Conservation (phyloP, 192 early-diverging fungal genomes). For the Rhizoclosmatium sp. region DNA sequence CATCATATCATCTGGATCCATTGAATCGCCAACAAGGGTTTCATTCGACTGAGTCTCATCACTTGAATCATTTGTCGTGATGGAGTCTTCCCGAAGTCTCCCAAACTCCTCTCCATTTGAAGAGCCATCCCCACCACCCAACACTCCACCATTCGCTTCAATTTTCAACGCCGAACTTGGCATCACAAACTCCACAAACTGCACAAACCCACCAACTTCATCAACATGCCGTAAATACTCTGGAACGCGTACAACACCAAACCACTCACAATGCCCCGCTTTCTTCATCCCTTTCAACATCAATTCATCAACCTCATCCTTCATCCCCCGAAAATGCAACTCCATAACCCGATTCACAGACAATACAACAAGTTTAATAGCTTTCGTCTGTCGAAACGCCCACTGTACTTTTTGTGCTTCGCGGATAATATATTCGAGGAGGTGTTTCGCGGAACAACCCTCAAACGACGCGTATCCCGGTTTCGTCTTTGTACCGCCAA, state of each 20-base stretch:
- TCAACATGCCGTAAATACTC: neutral
- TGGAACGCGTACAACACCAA: neutral
- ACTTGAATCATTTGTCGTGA: too few relatives aligned
- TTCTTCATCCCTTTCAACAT: conserved; percentile 11
- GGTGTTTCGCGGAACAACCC: neutral
- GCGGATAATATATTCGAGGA: conserved; percentile 6
- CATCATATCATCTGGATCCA: too few relatives aligned
- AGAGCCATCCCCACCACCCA: too few relatives aligned
- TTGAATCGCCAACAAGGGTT: too few relatives aligned
- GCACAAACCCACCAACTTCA: neutral
- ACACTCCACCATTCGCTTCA: too few relatives aligned
- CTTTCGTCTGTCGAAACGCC: neutral
- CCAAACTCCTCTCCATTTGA: too few relatives aligned
- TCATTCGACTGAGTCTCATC: too few relatives aligned
- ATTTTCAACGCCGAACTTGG: too few relatives aligned
- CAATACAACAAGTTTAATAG: neutral
- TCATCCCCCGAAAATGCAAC: neutral
- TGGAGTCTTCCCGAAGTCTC: too few relatives aligned
- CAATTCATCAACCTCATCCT: conserved; percentile 16
- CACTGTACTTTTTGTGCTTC: neutral
- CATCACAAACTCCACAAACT: too few relatives aligned
- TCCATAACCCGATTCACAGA: neutral
- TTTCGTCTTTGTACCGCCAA: neutral
- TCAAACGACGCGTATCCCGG: conserved; percentile 6
- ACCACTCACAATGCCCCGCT: conserved; percentile 5